Evolutionary conservation across 352 stramenopile species (phyloP).

Genomic region (Blastocystis sp.): DNA sequence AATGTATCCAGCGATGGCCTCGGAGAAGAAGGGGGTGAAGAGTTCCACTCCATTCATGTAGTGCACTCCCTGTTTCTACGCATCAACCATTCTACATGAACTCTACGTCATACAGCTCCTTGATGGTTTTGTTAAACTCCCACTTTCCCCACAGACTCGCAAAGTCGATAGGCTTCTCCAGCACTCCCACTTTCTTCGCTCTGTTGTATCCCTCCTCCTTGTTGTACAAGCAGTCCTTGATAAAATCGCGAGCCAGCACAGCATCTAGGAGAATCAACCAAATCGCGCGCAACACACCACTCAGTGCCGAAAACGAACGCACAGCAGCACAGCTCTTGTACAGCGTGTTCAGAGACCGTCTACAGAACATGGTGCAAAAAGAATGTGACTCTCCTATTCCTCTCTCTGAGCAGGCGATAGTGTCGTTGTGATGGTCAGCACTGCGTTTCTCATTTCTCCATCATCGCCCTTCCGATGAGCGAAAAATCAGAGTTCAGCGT

Average conservation of each 20-base stretch:
- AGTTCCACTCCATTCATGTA: slow-evolving; percentile 61
- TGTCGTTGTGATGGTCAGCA: background rate
- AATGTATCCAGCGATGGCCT: slow-evolving; percentile 35
- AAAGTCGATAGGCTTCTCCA: slow-evolving; percentile 52
- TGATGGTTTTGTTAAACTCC: slow-evolving; percentile 41
- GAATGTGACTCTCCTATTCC: background rate
- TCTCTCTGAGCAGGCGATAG: background rate
- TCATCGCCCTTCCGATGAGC: background rate
- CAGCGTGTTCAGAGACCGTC: background rate
- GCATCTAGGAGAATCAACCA: slow-evolving; percentile 14
- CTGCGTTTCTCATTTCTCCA: background rate
- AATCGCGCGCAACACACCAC: background rate
- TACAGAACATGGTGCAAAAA: background rate
- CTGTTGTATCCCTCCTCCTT: slow-evolving; percentile 37
- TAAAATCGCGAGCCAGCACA: slow-evolving; percentile 43
- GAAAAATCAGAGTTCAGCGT: background rate
- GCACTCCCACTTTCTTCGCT: slow-evolving; percentile 25
- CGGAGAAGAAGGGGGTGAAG: slow-evolving; percentile 46
- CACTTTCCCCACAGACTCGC: slow-evolving; percentile 50
- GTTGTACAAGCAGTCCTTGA: slow-evolving; percentile 54
- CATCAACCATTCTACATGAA: background rate
- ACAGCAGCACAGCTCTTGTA: background rate
- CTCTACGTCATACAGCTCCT: slow-evolving; percentile 9
- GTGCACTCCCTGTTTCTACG: slow-evolving; percentile 47
- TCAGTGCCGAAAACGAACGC: background rate